Base-by-base conservation (phyloP, 306 rosid species). In the Hippophae rhamnoides region DNA sequence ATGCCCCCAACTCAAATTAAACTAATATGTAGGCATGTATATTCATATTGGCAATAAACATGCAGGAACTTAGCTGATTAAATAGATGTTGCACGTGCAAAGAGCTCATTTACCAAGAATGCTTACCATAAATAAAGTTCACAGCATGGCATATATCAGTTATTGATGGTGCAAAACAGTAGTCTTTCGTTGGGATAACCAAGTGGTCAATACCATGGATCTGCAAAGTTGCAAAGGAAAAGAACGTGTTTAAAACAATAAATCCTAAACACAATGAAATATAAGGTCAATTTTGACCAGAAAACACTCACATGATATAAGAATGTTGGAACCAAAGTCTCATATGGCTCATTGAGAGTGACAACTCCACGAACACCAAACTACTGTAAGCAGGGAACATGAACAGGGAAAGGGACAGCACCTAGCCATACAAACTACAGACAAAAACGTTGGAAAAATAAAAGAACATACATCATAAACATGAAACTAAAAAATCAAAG, bases 401-500 rank as follows among this genome's bases (percentile, higher is more conserved):
- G 90, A 40, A 79, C 58, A 44, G 99, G 99, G 72, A 93, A 93
- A 54, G 99, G 99, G 72, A 93, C 99, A 60, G 99, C 99, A 54
- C 99, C 99, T 82, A 93, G 67, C 74, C 88, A 67, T 70, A 93
- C 69, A 73, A 86, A 88, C 99, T 93, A 90, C 66, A 78, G 68
- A 73, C 8, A 69, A 57, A 64, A 9, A 59, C 46, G 58, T 76
- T 69, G 80, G 78, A 57, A 71, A 27, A 52, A 52, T 18, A 18
- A 18, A 18, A 18, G 23, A 18, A 18, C 23, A 18, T 18, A 18
- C 23, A 18, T 18, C 23, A 46, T 9, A 26, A 44, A 53, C 1
- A 43, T 7, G 12, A 8, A 2, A 13, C 27, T 43, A 43, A 18
- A 18, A 18, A 18, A 18, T 18, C 23, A 18, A 18, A 18, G 23